Base-by-base conservation (phyloP, 2,329 filamentous ascomycete species). In the Penicillium sp. region DNA sequence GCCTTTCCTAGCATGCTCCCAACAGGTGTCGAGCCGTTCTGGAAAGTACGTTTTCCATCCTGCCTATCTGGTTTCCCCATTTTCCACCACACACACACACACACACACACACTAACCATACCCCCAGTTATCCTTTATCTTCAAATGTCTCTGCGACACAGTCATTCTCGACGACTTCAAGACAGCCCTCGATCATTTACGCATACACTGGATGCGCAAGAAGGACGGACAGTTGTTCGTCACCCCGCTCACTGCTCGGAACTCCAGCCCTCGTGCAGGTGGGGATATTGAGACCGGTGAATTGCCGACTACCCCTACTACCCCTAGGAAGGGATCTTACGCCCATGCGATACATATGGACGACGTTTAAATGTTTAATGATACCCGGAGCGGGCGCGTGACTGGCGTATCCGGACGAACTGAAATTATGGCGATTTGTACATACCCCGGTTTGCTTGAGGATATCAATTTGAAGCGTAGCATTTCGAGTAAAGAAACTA, bases 151-250 rank as follows among this genome's bases (percentile, higher is more conserved):
- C 46, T 87, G 85, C 21, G 86, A 88, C 66, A 84, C 82, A 0
- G 84, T 88, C 50, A 81, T 88, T 50, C 80, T 88, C 11, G 86
- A 88, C 65, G 86, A 88, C 64, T 88, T 88, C 79, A 87, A 87
- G 66, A 86, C 84, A 3, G 79, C 78, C 0, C 68, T 82, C 5
- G 79, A 81, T 57, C 65, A 62, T 21, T 59, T 75, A 36, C 69
- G 72, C 25, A 54, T 60, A 5, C 68, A 74, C 59, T 73, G 70
- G 71, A 58, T 74, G 25, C 58, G 61, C 34, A 72, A 72, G 48
- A 69, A 68, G 34, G 57, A 50, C 13, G 57, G 61, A 33, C 62
- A 70, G 33, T 9, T 55, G 3, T 51, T 55, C 25, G 31, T 15
- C 9, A 31, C 31, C 9, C 52, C 65, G 2, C 48, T 66, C 9